Conservation (phyloP, 495 filamentous ascomycete species). For the Lindgomyces ingoldianus region DNA sequence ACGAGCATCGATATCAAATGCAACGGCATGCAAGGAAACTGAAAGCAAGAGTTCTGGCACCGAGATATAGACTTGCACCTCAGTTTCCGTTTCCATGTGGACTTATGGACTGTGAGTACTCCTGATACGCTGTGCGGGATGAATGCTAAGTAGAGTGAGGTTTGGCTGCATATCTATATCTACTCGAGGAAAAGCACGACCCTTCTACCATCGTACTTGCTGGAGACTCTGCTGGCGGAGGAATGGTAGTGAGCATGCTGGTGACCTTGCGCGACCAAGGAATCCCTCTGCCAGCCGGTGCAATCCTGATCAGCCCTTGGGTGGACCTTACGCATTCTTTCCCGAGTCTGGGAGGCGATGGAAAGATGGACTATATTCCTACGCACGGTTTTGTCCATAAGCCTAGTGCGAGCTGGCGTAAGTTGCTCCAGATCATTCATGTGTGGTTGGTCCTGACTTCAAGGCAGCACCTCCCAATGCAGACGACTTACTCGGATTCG, state of each 20-base stretch:
- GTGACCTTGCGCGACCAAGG: constrained; percentile 79
- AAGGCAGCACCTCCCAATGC: constrained; percentile 68
- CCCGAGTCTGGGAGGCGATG: constrained; percentile 76
- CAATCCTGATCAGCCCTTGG: constrained; percentile 89
- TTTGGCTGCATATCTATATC: constrained; percentile 78
- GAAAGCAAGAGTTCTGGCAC: constrained; percentile 84
- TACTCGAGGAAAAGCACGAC: constrained; percentile 66
- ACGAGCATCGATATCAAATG: constrained; percentile 94
- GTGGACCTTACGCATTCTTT: constrained; percentile 93
- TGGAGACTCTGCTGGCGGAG: constrained; percentile 88
- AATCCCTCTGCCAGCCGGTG: constrained; percentile 81
- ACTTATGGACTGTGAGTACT: constrained; percentile 67
- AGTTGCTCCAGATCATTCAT: neutral
- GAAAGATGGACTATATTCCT: constrained; percentile 82
- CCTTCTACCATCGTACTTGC: constrained; percentile 78
- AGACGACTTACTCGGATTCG: constrained; percentile 58
- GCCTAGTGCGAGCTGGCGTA: constrained; percentile 77
- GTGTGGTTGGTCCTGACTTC: constrained; percentile 9
- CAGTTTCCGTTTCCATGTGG: constrained; percentile 96
- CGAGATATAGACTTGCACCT: constrained; percentile 82
- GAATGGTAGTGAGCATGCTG: constrained; percentile 79
- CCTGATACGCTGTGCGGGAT: neutral
- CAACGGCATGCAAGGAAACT: constrained; percentile 93
- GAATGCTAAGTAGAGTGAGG: constrained; percentile 10
- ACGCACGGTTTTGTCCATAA: constrained; percentile 80